These are phyloP conservation scores for Chytridiales sp. DNA, from an alignment of 371 early-diverging fungal genomes.

Conservation along the genomic window DNA sequence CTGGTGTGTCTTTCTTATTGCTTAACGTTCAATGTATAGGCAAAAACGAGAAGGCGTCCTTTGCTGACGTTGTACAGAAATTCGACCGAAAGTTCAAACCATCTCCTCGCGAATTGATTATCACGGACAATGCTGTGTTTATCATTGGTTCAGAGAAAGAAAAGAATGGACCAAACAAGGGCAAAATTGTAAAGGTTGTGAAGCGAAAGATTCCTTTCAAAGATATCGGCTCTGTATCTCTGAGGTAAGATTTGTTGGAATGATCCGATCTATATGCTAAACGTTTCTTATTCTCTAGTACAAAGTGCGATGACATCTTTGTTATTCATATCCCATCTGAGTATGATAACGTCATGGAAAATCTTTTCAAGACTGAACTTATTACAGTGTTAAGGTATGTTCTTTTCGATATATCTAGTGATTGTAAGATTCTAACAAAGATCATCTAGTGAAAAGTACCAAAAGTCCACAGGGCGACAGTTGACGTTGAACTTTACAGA, in stretches of 20 bases:
- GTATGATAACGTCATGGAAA: constrained; percentile 65
- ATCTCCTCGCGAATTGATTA: constrained; percentile 41
- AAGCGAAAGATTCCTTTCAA: constrained; percentile 47
- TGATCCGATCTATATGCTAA: constrained; percentile 56
- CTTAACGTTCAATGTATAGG: constrained; percentile 24
- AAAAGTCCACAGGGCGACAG: constrained; percentile 17
- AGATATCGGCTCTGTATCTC: constrained; percentile 42
- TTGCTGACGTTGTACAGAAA: constrained; percentile 45
- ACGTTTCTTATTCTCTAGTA: constrained; percentile 52
- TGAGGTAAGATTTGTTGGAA: constrained; percentile 29
- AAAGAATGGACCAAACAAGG: constrained; percentile 54
- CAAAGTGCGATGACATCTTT: constrained; percentile 76
- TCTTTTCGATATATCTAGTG: not conserved
- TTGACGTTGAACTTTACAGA: constrained; percentile 44
- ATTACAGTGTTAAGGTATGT: constrained; percentile 54
- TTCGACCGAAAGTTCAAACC: constrained; percentile 57
- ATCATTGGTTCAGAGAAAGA: constrained; percentile 52
- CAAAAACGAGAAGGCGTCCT: constrained; percentile 50
- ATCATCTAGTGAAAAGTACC: constrained; percentile 47
- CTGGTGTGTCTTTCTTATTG: constrained; percentile 2
- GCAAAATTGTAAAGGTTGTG: constrained; percentile 51
- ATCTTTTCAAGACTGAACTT: constrained; percentile 83
- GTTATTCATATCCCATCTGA: constrained; percentile 66
- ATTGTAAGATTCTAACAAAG: no score
- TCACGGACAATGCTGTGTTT: constrained; percentile 44